Evolutionary conservation across 306 rosid species (phyloP), one percentile per base, ranked within the genome.

Genomic region (Geum urbanum): DNA sequence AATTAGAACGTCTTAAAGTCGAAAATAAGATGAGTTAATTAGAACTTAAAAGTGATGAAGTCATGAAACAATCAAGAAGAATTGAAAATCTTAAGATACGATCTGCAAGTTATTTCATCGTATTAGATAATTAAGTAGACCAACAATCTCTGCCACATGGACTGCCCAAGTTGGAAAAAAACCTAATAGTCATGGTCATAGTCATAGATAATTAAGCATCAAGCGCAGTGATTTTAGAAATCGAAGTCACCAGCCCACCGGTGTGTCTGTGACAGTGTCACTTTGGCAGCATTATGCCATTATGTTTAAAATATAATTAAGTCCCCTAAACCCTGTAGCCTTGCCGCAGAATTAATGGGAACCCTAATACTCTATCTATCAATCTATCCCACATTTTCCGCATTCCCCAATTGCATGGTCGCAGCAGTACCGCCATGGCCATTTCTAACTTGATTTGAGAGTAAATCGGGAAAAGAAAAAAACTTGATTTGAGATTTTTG

Each of bases 181-280:
- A 54, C 1, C 27, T 24, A 24, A 24, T 24, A 24, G 27, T 24
- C 27, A 24, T 24, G 2, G 27, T 24, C 27, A 24, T 24, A 24
- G 27, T 24, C 27, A 24, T 24, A 24, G 27, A 24, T 24, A 35
- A 45, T 59, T 35, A 32, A 37, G 45, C 44, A 32, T 20, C 37
- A 15, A 59, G 22, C 45, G 65, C 65, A 37, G 65, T 14, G 65
- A 59, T 59, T 59, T 32, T 59, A 14, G 44, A 59, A 32, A 47
- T 9, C 4, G 5, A 35, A 59, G 22, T 59, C 65, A 6, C 37
- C 40, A 15, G 45, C 45, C 46, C 65, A 3, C 65, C 63, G 32
- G 8, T 8, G 45, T 15, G 65, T 59, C 2, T 35, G 45, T 35
- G 22, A 59, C 65, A 59, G 65, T 14, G 22, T 59, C 11, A 35